phyloP scores from a whole-genome alignment of 2,329 filamentous ascomycete species.

The Apiospora aurea region DNA sequence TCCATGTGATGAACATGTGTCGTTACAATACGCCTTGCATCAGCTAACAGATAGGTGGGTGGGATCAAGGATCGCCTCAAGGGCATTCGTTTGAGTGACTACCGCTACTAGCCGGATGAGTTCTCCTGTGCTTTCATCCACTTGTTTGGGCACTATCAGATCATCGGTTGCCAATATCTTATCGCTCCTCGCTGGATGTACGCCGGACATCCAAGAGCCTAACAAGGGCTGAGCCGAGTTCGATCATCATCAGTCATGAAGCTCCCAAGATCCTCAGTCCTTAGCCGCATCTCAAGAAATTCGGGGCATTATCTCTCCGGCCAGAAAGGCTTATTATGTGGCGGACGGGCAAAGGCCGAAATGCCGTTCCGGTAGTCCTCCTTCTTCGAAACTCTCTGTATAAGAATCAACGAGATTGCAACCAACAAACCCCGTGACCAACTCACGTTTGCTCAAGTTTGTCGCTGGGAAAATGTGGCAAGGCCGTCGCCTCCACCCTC shows the following conservation, averaged over 20 bases:
- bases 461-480: neutral
- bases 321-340: neutral
- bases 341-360: neutral
- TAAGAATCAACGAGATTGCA: neutral
- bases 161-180: neutral
- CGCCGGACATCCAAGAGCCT: neutral
- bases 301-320: neutral
- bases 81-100: neutral
- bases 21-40: neutral
- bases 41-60: neutral
- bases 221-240: neutral
- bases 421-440: neutral
- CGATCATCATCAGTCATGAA: neutral
- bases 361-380: neutral
- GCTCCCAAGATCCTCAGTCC: neutral
- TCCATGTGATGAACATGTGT: constrained; percentile 6
- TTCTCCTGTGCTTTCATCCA: neutral
- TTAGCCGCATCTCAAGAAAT: neutral
- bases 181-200: neutral
- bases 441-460: neutral
- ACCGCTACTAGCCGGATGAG: neutral
- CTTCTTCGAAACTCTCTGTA: neutral
- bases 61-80: neutral
- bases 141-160: neutral
- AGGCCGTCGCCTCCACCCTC: neutral